A percentile compares a stretch with the other conserved stretches of the same genome.
phyloP scores from a whole-genome alignment of 768 basidiomycete genomes.

The Tephrocybe sp. region DNA sequence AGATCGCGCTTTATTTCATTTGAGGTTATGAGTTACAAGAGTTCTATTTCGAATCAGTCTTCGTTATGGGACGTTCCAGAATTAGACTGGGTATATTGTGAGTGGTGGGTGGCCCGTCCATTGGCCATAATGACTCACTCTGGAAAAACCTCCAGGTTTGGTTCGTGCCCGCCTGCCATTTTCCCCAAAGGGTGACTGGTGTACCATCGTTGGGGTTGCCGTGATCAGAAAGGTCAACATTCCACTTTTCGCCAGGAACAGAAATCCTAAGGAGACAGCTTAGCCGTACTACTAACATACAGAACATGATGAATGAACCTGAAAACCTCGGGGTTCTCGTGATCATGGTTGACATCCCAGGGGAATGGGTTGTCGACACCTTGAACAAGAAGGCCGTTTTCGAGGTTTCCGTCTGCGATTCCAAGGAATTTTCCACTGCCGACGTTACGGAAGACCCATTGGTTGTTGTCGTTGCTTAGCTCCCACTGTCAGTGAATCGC shows the following conservation, averaged over 20 bases:
- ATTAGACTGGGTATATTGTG: too few relatives aligned
- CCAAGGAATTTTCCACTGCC: conserved; percentile 19
- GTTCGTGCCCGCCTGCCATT: conserved; percentile 35
- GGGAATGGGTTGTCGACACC: conserved; percentile 14
- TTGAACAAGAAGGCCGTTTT: conserved; percentile 10
- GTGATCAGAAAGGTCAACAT: conserved; percentile 41
- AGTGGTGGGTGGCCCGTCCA: too few relatives aligned
- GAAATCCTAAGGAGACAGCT: conserved; percentile 31
- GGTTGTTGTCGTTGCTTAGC: conserved; percentile 9
- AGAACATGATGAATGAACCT: too few relatives aligned
- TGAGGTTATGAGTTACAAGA: too few relatives aligned
- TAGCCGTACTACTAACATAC: too few relatives aligned
- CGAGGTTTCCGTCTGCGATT: background rate
- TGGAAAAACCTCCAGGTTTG: conserved; percentile 41
- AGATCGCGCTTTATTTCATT: too few relatives aligned
- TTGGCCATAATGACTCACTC: conserved; percentile 2
- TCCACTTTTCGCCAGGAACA: conserved; percentile 26
- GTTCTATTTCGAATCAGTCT: too few relatives aligned
- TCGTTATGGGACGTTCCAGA: too few relatives aligned
- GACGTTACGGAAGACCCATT: conserved; percentile 21
- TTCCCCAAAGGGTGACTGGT: conserved; percentile 38
- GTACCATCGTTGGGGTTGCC: conserved; percentile 44
- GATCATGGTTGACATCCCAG: conserved; percentile 24
- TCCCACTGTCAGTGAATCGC: too few relatives aligned
- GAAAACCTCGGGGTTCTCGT: conserved; percentile 9